Evolutionary conservation across 2,329 filamentous ascomycete genomes (phyloP).

Genomic region (Penicillium sp.): DNA sequence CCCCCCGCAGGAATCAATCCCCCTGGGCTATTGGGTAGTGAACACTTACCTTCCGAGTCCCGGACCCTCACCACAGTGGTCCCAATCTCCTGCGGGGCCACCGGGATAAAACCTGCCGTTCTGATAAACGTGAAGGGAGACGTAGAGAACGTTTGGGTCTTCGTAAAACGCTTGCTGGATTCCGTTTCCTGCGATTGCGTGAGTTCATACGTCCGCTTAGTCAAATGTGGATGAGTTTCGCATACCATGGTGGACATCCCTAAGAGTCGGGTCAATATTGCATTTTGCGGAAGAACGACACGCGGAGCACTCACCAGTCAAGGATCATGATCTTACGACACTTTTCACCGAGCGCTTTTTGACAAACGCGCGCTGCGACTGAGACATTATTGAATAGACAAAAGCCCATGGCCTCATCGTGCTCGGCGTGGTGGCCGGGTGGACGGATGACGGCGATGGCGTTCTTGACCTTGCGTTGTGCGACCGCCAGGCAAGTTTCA

Average conservation of each 20-base stretch:
- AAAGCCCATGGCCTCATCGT: conserved; percentile 81
- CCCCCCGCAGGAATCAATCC: background rate
- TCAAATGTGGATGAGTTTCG: background rate
- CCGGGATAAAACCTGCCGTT: conserved; percentile 80
- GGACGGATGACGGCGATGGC: conserved; percentile 93
- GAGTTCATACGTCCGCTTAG: conserved; percentile 9
- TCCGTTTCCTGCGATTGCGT: conserved; percentile 66
- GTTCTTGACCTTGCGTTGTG: conserved; percentile 79
- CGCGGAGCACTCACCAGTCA: conserved; percentile 68
- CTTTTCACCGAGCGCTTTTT: conserved; percentile 68
- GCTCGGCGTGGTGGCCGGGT: conserved; percentile 91
- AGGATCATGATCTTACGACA: conserved; percentile 89
- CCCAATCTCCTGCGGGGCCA: conserved; percentile 54
- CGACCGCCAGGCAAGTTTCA: conserved; percentile 90
- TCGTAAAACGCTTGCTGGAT: conserved; percentile 95
- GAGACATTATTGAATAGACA: conserved; percentile 98
- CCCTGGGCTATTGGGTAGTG: background rate
- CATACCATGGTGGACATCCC: conserved; percentile 63
- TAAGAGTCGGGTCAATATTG: conserved; percentile 27
- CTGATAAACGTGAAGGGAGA: conserved; percentile 86
- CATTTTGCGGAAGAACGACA: background rate
- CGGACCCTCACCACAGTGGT: conserved; percentile 55
- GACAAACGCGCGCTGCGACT: conserved; percentile 83
- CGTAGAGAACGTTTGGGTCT: conserved; percentile 91
- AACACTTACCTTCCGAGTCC: conserved; percentile 52